Conservation (phyloP, 805 yeast species). For the Lachancea mirantina region DNA sequence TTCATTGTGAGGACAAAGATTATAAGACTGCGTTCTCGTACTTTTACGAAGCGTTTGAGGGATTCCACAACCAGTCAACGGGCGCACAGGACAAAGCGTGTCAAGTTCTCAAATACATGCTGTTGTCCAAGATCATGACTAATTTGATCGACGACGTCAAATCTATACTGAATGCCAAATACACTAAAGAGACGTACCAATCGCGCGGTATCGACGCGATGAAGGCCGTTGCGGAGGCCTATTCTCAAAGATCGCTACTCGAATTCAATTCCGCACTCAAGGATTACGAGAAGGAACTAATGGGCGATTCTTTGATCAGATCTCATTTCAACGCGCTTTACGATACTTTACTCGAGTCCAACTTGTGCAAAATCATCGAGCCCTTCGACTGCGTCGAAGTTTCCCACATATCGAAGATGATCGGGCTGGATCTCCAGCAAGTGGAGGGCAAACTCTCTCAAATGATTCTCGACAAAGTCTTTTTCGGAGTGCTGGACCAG, state of each 20-base stretch:
- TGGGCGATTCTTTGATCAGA: slow-evolving; percentile 80
- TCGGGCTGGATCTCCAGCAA: slow-evolving; percentile 80
- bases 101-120: slow-evolving; percentile 83
- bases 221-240: slow-evolving; percentile 88
- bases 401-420: slow-evolving; percentile 75
- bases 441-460: slow-evolving; percentile 93
- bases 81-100: slow-evolving; percentile 61
- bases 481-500: slow-evolving; percentile 94
- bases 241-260: slow-evolving; percentile 78
- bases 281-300: slow-evolving; percentile 64
- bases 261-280: slow-evolving; percentile 83
- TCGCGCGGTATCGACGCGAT: slow-evolving; percentile 90
- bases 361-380: slow-evolving; percentile 87
- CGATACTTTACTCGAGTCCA: slow-evolving; percentile 88
- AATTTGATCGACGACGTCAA: slow-evolving; percentile 81
- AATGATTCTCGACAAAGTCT: slow-evolving; percentile 94
- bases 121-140: slow-evolving; percentile 88
- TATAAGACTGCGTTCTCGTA: slow-evolving; percentile 94
- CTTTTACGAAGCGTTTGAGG: slow-evolving; percentile 92
- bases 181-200: slow-evolving; percentile 57
- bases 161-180: slow-evolving; percentile 66
- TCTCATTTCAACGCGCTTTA: slow-evolving; percentile 89
- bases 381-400: slow-evolving; percentile 96
- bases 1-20: slow-evolving; percentile 95
- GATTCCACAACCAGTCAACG: slow-evolving; percentile 49